These are phyloP conservation scores for Agaricales sp. DNA, from an alignment of 1,284 basidiomycete genomes.

Conservation along the genomic window DNA sequence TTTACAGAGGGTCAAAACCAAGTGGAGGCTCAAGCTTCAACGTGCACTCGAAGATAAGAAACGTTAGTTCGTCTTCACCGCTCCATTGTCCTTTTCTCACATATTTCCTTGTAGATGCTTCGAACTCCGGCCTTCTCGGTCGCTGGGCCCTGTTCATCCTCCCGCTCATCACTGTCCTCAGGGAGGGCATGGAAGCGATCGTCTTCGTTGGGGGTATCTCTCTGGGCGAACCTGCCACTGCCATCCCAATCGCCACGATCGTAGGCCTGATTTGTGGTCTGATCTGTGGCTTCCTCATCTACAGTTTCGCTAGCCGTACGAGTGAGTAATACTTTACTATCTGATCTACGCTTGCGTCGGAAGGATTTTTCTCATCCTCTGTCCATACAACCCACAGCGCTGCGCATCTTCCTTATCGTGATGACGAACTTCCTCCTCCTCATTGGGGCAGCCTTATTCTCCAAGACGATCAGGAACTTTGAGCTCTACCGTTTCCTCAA, in stretches of 20 bases:
- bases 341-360: constrained; percentile 1
- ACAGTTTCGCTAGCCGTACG: constrained; percentile 63
- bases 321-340: constrained; percentile 31
- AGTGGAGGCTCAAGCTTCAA: constrained; percentile 85
- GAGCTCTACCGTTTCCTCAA: constrained; percentile 58
- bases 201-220: constrained; percentile 91
- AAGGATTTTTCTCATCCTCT: too few species aligned
- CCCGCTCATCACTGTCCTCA: constrained; percentile 82
- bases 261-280: constrained; percentile 73
- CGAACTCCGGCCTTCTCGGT: constrained; percentile 37
- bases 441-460: constrained; percentile 86
- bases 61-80: neutral
- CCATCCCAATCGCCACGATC: constrained; percentile 85
- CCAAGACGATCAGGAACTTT: constrained; percentile 61
- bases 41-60: constrained; percentile 58
- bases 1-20: constrained; percentile 53
- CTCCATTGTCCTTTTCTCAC: neutral
- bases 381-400: too few species aligned
- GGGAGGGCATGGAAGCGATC: constrained; percentile 90
- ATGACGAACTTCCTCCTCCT: constrained; percentile 88
- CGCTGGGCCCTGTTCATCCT: constrained; percentile 85
- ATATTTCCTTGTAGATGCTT: constrained; percentile 22
- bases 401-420: constrained; percentile 74
- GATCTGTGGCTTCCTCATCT: constrained; percentile 59
- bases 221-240: constrained; percentile 66